A percentile compares a stretch with the other conserved stretches of the same genome.
These are phyloP conservation scores for Neophaeococcomyces aloes DNA, from an alignment of 2,329 filamentous ascomycete species.

Conservation along the genomic window DNA sequence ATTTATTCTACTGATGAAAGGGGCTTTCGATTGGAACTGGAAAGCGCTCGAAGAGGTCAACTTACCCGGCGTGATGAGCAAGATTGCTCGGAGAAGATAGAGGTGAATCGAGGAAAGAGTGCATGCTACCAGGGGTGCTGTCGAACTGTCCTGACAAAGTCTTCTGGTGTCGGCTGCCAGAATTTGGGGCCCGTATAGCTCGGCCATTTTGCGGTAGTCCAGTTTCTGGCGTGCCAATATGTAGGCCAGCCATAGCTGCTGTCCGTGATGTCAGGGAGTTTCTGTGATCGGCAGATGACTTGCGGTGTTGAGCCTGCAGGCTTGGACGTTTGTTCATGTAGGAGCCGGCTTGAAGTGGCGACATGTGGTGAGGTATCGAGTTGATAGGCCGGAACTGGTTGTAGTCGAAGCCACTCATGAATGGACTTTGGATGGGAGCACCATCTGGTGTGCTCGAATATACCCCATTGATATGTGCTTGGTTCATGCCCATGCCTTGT, in stretches of 20 bases:
- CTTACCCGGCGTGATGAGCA: constrained; percentile 48
- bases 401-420: constrained; percentile 64
- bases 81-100: constrained; percentile 63
- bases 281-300: constrained; percentile 57
- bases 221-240: constrained; percentile 61
- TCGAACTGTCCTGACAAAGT: constrained; percentile 84
- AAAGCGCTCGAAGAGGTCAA: neutral
- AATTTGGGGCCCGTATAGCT: constrained; percentile 58
- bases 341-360: constrained; percentile 20
- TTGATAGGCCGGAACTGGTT: constrained; percentile 57
- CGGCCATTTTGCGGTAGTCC: constrained; percentile 56
- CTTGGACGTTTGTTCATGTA: constrained; percentile 53
- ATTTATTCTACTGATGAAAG: too few relatives aligned
- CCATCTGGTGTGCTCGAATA: constrained; percentile 90
- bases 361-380: constrained; percentile 33
- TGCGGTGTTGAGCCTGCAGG: constrained; percentile 58
- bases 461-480: constrained; percentile 57
- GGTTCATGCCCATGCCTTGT: constrained; percentile 48
- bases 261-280: constrained; percentile 82
- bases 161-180: constrained; percentile 61
- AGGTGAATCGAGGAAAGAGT: constrained; percentile 79
- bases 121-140: constrained; percentile 69
- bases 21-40: too few relatives aligned
- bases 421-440: constrained; percentile 84
- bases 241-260: constrained; percentile 61